Base-by-base conservation (phyloP, 163 green algal species). In the Trebouxia gelatinosa region DNA sequence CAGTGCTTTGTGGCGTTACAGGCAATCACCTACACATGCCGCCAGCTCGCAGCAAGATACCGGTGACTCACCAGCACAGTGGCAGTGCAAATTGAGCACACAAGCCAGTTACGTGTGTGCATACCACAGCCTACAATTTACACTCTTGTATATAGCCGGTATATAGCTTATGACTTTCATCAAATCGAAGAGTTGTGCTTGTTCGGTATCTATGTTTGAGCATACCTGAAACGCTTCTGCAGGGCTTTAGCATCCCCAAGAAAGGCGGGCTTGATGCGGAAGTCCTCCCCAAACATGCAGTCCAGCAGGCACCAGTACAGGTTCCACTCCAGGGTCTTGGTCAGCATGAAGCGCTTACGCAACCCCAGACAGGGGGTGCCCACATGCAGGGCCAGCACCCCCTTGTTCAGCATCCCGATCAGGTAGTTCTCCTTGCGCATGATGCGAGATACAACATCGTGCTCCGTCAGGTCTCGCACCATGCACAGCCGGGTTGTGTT, bases 251-350 rank as follows among this genome's bases (percentile, higher is more conserved):
- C 74, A 66, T 91, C 78, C 26, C 80, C 77, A 26, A 91, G 28
- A 64, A 95, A 96, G 11, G 86, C 76, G 6, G 70, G 78, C 57
- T 76, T 78, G 23, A 94, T 82, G 19, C 70, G 57, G 75, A 94
- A 93, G 74, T 81, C 78, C 17, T 97, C 88, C 70, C 97, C 93
- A 84, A 97, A 97, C 93, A 98, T 97, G 65, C 80, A 71, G 82
- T 97, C 90, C 74, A 99, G 86, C 2, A 99, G 70, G 74, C 88
- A 91, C 83, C 79, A 96, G 23, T 92, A 86, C 62, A 99, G 78
- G 85, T 95, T 98, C 94, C 95, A 98, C 85, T 98, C 90, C n/a
- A 99, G 77, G 3, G 92, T 97, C 82, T 97, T 97, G 21, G 94
- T 98, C 58, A 99, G 83, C 84, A 97, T 81, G 65, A 92, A 80